These are phyloP conservation scores for Sporisorium scitamineum DNA, from an alignment of 1,284 basidiomycete species.

Conservation along the genomic window DNA sequence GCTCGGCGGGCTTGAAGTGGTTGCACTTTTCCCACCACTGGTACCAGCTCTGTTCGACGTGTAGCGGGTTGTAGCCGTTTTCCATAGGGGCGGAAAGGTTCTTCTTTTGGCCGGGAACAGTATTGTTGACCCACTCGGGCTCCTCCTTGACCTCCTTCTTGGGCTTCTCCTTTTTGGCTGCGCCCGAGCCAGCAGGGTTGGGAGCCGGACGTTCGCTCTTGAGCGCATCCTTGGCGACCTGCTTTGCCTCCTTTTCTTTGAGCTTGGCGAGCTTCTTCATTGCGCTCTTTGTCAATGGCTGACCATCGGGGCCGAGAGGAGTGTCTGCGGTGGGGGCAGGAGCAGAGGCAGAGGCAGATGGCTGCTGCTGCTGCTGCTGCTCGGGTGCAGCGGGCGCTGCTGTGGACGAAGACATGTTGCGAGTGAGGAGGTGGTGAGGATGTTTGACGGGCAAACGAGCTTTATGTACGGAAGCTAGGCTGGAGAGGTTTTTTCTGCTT, in stretches of 20 bases:
- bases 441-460: neutral
- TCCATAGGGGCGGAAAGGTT: constrained; percentile 88
- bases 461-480: neutral
- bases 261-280: constrained; percentile 64
- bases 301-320: constrained; percentile 52
- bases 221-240: constrained; percentile 62
- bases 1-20: constrained; percentile 82
- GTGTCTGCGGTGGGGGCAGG: constrained; percentile 22
- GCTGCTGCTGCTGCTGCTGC: constrained; percentile 25
- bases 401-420: constrained; percentile 43
- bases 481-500: neutral
- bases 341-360: constrained; percentile 12
- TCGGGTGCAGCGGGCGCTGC: constrained; percentile 23
- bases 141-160: constrained; percentile 67
- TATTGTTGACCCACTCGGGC: constrained; percentile 65
- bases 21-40: constrained; percentile 95
- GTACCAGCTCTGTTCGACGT: constrained; percentile 96
- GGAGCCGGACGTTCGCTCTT: constrained; percentile 57
- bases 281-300: constrained; percentile 59
- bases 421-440: neutral
- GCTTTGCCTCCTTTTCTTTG: constrained; percentile 64
- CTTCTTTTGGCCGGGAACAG: constrained; percentile 65
- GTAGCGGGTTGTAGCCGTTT: constrained; percentile 91
- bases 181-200: constrained; percentile 35
- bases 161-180: constrained; percentile 65